A percentile compares a stretch with the other conserved stretches of the same genome.
Evolutionary conservation across 2,329 filamentous ascomycete species (phyloP).

Genomic region (Aciculosporium take): DNA sequence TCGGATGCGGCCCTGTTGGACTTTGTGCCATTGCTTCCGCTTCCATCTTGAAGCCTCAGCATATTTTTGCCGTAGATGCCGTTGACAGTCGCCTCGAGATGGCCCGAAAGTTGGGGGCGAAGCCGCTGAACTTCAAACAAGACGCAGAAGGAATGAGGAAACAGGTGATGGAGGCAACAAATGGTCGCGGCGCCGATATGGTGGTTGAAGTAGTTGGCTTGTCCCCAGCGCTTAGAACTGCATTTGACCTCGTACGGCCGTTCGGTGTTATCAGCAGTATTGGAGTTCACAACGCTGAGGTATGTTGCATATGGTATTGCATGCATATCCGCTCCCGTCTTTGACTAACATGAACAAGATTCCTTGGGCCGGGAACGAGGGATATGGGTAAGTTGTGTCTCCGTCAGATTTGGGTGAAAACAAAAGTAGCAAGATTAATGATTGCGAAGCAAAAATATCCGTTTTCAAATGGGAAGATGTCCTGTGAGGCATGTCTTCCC

Average conservation of each 20-base stretch:
- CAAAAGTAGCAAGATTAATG: constrained; percentile 12
- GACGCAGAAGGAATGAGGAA: constrained; percentile 45
- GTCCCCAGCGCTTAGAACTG: constrained; percentile 53
- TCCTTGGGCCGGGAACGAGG: constrained; percentile 51
- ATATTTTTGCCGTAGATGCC: constrained; percentile 67
- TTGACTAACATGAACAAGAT: constrained; percentile 25
- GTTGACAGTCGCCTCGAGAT: constrained; percentile 60
- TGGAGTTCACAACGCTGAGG: constrained; percentile 61
- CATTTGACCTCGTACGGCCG: constrained; percentile 56
- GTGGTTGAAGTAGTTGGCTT: constrained; percentile 68
- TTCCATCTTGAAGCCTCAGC: constrained; percentile 58
- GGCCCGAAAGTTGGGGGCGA: constrained; percentile 61
- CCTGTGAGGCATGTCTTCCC: constrained; percentile 58
- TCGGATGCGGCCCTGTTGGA: constrained; percentile 77
- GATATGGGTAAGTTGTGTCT: constrained; percentile 31
- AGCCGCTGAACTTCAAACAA: constrained; percentile 66
- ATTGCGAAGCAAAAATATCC: constrained; percentile 48
- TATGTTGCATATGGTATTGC: constrained; percentile 14
- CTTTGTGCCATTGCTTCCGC: constrained; percentile 71
- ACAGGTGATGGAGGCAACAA: constrained; percentile 59
- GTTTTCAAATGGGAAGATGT: constrained; percentile 62
- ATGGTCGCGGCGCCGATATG: constrained; percentile 72
- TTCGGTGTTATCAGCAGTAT: constrained; percentile 64
- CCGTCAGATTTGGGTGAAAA: background rate
- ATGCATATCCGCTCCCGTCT: background rate